phyloP scores from a whole-genome alignment of 495 filamentous ascomycete genomes.

The Podospora anserina region DNA sequence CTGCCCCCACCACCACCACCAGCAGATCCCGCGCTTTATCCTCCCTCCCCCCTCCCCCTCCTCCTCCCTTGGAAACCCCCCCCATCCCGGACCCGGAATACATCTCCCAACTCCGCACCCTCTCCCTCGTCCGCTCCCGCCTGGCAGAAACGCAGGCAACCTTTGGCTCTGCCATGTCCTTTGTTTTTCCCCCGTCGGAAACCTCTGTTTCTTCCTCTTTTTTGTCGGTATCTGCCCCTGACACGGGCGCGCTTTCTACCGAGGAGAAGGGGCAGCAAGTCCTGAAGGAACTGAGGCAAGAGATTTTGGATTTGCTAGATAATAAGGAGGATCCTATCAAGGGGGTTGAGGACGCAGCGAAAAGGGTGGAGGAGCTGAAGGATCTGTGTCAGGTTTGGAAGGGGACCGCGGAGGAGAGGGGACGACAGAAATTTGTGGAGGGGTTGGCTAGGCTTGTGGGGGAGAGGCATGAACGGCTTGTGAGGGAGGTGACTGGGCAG shows the following conservation, averaged over 20 bases:
- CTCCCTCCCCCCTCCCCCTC: slow-evolving; percentile 17
- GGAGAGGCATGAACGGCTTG: slow-evolving; percentile 54
- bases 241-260: slow-evolving; percentile 61
- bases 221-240: slow-evolving; percentile 76
- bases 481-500: slow-evolving; percentile 41
- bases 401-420: slow-evolving; percentile 89
- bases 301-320: slow-evolving; percentile 66
- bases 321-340: slow-evolving; percentile 46
- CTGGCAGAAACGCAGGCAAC: slow-evolving; percentile 81
- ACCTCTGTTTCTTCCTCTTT: slow-evolving; percentile 69
- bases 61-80: slow-evolving; percentile 13
- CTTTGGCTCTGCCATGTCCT: slow-evolving; percentile 92
- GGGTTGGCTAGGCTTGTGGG: slow-evolving; percentile 62
- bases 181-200: slow-evolving; percentile 80
- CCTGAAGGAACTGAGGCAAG: slow-evolving; percentile 61
- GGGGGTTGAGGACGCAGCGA: slow-evolving; percentile 65
- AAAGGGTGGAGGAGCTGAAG: slow-evolving; percentile 68
- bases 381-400: slow-evolving; percentile 78
- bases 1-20: slow-evolving; percentile 14
- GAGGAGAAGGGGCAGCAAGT: slow-evolving; percentile 79
- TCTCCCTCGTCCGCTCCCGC: slow-evolving; percentile 74
- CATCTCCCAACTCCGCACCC: slow-evolving; percentile 73
- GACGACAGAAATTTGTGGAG: slow-evolving; percentile 76
- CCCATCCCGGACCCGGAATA: slow-evolving; percentile 58
- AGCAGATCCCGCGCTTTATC: not conserved